These are phyloP conservation scores for Phaseolus lunatus DNA, from an alignment of 306 rosid species.

Conservation along the genomic window DNA sequence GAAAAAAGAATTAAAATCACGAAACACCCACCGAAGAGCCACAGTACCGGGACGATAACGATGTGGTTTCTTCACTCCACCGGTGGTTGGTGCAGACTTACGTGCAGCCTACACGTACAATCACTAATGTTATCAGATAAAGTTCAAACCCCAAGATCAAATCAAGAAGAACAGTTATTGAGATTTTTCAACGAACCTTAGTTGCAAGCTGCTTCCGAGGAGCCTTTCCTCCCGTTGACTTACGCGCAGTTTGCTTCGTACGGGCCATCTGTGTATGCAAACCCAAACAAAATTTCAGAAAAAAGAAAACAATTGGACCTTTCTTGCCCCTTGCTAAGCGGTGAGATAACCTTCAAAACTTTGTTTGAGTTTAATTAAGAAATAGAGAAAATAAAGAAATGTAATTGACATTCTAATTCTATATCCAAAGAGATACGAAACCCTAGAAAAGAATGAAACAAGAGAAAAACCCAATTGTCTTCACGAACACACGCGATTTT, in stretches of 20 bases:
- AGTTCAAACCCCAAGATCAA: not conserved
- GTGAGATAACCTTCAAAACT: not conserved
- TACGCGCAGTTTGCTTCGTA: constrained; percentile 98
- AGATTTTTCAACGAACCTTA: constrained; percentile 56
- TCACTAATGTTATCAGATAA: fast-evolving
- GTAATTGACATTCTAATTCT: not conserved
- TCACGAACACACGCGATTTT: not conserved
- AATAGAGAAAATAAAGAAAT: not conserved
- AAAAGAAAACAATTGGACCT: not conserved
- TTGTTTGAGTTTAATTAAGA: not conserved
- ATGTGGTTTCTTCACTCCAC: constrained; percentile 98
- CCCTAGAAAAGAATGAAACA: not conserved
- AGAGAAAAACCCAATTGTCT: too few relatives aligned
- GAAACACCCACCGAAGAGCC: constrained; percentile 79
- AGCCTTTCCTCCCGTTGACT: constrained; percentile 96
- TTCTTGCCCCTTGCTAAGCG: too few relatives aligned
- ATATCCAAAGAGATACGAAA: not conserved
- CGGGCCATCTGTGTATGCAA: constrained; percentile 77
- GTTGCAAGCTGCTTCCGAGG: constrained; percentile 99
- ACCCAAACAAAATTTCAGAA: not conserved
- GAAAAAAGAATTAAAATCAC: not conserved
- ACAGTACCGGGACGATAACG: constrained; percentile 96
- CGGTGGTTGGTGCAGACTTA: constrained; percentile 97
- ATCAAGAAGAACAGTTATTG: not conserved
- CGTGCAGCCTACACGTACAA: constrained; percentile 71